These are phyloP conservation scores for Boletus smithii DNA, from an alignment of 1,284 basidiomycete species.

Conservation along the genomic window DNA sequence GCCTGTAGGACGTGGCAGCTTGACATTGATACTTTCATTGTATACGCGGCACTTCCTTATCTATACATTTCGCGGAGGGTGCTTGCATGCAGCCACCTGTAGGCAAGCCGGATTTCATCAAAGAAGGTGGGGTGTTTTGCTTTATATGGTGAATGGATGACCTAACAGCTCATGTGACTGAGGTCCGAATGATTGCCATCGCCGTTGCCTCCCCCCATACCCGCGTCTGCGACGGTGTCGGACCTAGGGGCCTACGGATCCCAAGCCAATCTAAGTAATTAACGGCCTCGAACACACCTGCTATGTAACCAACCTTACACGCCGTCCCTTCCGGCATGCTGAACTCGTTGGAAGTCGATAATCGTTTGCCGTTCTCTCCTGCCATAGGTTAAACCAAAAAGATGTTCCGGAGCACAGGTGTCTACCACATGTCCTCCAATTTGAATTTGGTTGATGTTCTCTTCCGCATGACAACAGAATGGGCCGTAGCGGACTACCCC, in stretches of 20 bases:
- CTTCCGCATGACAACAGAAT: conserved; percentile 1
- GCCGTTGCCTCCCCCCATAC: background rate
- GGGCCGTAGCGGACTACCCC: background rate
- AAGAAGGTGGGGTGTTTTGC: background rate
- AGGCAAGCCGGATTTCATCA: conserved; percentile 5
- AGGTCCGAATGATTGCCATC: conserved; percentile 17
- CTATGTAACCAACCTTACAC: conserved; percentile 5
- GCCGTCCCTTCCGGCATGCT: background rate
- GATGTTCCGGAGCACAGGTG: background rate
- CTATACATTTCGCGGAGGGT: background rate
- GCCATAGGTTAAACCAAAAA: background rate
- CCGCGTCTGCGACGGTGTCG: background rate
- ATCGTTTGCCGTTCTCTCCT: background rate
- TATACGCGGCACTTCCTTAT: conserved; percentile 6
- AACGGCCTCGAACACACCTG: background rate
- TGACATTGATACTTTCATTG: background rate
- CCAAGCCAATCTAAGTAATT: conserved; percentile 4
- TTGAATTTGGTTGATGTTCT: conserved; percentile 4
- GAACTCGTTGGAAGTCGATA: background rate
- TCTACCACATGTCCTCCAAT: conserved; percentile 7
- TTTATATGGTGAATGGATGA: conserved; percentile 10
- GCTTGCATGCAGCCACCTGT: background rate
- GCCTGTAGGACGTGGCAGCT: conserved; percentile 5
- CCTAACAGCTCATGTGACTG: conserved; percentile 2
- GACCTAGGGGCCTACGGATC: background rate